A percentile compares a stretch with the other conserved stretches of the same genome.
Evolutionary conservation across 352 stramenopile species (phyloP).

Genomic region (Thalassiosira exigua): DNA sequence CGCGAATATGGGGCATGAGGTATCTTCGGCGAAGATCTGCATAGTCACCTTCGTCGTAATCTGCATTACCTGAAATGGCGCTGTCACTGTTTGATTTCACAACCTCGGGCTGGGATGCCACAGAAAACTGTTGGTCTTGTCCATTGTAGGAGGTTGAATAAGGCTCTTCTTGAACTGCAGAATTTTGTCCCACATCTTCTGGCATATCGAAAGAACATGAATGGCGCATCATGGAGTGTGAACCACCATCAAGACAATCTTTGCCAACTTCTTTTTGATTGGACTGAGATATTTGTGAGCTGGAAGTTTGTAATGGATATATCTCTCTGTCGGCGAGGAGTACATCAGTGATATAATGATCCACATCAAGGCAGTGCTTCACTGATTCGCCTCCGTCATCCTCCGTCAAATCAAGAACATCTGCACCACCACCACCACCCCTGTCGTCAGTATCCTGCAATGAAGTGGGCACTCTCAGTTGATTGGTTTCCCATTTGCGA

Average conservation of each 20-base stretch:
- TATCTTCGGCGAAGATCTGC: conserved; percentile 29
- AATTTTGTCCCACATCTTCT: too few relatives aligned
- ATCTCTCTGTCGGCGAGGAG: neutral
- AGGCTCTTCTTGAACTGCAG: too few relatives aligned
- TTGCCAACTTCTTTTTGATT: too few relatives aligned
- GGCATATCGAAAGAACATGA: too few relatives aligned
- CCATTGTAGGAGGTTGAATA: too few relatives aligned
- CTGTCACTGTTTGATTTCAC: neutral
- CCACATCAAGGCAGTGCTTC: conserved; percentile 37
- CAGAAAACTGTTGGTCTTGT: too few relatives aligned
- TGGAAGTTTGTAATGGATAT: too few relatives aligned
- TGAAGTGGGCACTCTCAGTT: conserved; percentile 17
- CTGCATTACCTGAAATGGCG: neutral
- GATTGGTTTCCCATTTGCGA: conserved; percentile 39
- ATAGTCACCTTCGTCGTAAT: conserved; percentile 42
- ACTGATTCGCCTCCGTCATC: neutral
- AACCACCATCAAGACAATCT: too few relatives aligned
- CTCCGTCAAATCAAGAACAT: conserved; percentile 41
- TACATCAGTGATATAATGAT: conserved; percentile 24
- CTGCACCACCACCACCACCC: neutral
- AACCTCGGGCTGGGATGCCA: too few relatives aligned
- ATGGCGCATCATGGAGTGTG: too few relatives aligned
- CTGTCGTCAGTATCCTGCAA: conserved; percentile 5
- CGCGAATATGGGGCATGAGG: conserved; percentile 21
- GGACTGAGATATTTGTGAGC: neutral